phyloP scores from a whole-genome alignment of 805 yeast genomes.

The Hanseniaspora lachancei region DNA sequence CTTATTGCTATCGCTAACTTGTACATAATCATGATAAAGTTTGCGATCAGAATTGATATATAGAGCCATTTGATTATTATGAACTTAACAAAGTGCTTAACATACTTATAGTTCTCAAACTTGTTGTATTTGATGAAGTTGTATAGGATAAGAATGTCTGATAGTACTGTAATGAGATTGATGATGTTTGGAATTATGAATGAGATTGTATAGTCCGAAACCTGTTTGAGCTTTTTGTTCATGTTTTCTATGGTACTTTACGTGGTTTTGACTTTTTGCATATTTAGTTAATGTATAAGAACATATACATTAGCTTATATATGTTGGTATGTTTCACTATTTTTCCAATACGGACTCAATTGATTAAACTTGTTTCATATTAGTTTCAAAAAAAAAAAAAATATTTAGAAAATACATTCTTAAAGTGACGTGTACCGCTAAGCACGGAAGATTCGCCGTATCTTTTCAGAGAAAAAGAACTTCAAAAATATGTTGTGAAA shows the following conservation, averaged over 20 bases:
- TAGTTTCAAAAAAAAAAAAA: background rate
- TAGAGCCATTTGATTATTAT: constrained; percentile 4
- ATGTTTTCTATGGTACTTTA: background rate
- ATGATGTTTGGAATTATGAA: background rate
- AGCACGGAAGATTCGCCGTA: too few relatives aligned
- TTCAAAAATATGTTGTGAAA: too few relatives aligned
- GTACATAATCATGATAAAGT: background rate
- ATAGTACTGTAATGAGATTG: background rate
- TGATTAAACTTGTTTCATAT: background rate
- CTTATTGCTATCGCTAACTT: background rate
- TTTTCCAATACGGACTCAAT: too few relatives aligned
- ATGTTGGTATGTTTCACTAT: too few relatives aligned
- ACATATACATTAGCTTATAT: too few relatives aligned
- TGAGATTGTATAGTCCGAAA: background rate
- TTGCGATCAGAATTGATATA: background rate
- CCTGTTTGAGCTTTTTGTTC: background rate
- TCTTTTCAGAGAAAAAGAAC: too few relatives aligned
- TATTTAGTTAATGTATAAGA: too few relatives aligned
- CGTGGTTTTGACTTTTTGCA: too few relatives aligned
- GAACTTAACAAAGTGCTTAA: background rate
- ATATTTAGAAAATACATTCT: too few relatives aligned
- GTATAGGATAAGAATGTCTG: background rate
- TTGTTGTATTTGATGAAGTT: background rate
- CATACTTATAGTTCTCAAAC: background rate
- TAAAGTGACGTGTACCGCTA: too few relatives aligned